These are phyloP conservation scores for Aspergillus mulundensis DNA, from an alignment of 495 filamentous ascomycete species.

Conservation along the genomic window DNA sequence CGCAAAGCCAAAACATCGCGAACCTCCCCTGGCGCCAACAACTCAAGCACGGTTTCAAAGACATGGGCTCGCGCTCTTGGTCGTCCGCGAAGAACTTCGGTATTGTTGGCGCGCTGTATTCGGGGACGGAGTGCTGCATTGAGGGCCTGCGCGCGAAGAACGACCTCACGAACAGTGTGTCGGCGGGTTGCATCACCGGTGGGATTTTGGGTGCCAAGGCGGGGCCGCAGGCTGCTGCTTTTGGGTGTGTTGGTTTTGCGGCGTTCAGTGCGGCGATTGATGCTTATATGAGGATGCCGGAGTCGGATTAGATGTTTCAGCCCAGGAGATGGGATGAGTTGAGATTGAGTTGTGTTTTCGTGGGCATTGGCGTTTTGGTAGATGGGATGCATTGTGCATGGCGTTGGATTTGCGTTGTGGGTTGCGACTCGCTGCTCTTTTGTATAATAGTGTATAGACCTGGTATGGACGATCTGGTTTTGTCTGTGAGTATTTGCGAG, in stretches of 20 bases:
- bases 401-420: background rate
- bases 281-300: conserved; percentile 72
- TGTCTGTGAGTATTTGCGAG: too few species aligned
- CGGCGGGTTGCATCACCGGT: conserved; percentile 87
- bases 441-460: conserved; percentile 11
- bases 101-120: conserved; percentile 81
- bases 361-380: conserved; percentile 3
- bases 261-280: conserved; percentile 96
- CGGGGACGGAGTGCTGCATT: conserved; percentile 91
- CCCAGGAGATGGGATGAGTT: background rate
- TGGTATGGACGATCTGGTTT: too few species aligned
- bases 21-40: conserved; percentile 79
- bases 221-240: conserved; percentile 82
- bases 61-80: conserved; percentile 84
- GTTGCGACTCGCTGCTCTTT: conserved; percentile 14
- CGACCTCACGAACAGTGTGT: conserved; percentile 82
- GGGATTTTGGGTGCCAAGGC: conserved; percentile 79
- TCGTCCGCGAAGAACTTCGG: conserved; percentile 94
- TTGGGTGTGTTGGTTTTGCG: conserved; percentile 92
- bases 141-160: conserved; percentile 90
- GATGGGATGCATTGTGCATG: conserved; percentile 11
- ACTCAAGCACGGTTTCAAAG: conserved; percentile 77
- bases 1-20: conserved; percentile 58
- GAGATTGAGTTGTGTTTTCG: background rate
- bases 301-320: conserved; percentile 21